These are phyloP conservation scores for Scalesia atractyloides DNA, from an alignment of 129 eudicot genomes.

Conservation along the genomic window DNA sequence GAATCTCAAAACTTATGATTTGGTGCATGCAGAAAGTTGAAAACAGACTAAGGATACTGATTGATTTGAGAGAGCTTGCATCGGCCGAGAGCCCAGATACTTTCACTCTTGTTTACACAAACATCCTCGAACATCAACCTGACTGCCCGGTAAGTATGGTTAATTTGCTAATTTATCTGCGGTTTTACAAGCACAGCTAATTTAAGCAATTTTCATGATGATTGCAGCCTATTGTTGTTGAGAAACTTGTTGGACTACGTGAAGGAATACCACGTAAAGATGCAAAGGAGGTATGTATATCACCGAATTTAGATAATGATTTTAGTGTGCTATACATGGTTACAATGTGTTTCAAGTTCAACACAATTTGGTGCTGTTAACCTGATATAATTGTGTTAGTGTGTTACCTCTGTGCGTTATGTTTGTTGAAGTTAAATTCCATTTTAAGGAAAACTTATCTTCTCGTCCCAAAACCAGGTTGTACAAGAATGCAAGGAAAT, in stretches of 20 bases:
- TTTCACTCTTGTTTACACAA: conserved; percentile 93
- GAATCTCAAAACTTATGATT: neutral
- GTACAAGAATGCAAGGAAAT: conserved; percentile 98
- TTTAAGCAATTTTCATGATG: conserved; percentile 3
- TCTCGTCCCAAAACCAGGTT: conserved; percentile 50
- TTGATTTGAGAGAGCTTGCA: conserved; percentile 95
- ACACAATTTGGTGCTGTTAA: neutral
- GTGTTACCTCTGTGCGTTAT: conserved; percentile 1
- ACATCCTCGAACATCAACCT: conserved; percentile 93
- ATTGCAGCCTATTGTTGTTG: conserved; percentile 91
- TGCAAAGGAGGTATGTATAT: conserved; percentile 78
- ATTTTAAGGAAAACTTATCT: neutral
- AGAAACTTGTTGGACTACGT: conserved; percentile 79
- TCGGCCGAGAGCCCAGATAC: conserved; percentile 93
- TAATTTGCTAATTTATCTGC: neutral
- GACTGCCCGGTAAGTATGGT: conserved; percentile 79
- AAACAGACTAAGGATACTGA: conserved; percentile 69
- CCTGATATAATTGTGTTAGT: neutral
- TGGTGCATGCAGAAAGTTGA: conserved; percentile 78
- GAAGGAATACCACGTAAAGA: conserved; percentile 99
- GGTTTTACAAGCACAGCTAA: neutral
- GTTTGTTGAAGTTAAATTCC: neutral
- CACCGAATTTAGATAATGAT: neutral
- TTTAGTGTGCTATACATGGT: neutral
- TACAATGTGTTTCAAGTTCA: neutral